Evolutionary conservation across 257 asterid species (phyloP), one percentile per base, ranked within the genome.

Genomic region (Anisodus acutangulus): DNA sequence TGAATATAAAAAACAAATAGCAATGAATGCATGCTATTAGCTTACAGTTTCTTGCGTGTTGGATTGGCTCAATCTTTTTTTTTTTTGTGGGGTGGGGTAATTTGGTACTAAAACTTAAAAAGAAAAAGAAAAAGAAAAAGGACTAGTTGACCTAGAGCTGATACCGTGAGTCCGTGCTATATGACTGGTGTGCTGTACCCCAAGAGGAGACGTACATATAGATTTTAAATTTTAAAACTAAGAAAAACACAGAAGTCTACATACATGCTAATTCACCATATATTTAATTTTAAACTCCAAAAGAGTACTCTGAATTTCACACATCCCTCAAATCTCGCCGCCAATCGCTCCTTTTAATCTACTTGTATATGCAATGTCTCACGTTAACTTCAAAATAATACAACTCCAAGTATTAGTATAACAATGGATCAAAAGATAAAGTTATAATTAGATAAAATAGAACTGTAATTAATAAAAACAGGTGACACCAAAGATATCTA

Each of bases 291-390:
- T 8, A 69, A 15, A 16, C 17, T 13, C 17, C 10, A 3, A 37
- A 45, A 66, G 53, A 60, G 26, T 83, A 3, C 45, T 54, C 17
- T 45, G 3, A 47, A 70, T 83, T 55, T 84, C 82, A 54, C 70
- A 60, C 8, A 69, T 81, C 80, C 90, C 96, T 86, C 66, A 71
- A 85, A 89, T 93, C 89, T 82, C 94, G 95, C 92, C 95, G 82
- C 89, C 85, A 87, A 90, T 93, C 87, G 76, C 93, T 91, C 92
- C 76, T 37, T 9, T 80, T 17, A 55, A 81, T 78, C 70, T 68
- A 59, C 43, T 45, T 54, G 17, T 13, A 6, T 60, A 12, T 80
- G 54, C 4, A 37, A 43, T 10, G 15, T 12, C 62, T 51, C 51
- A 76, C 22, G 63, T 51, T 53, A 51, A 76, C 84, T 60, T 31